These are phyloP conservation scores for Pyrenula massariospora DNA, from an alignment of 495 filamentous ascomycete species.

Conservation along the genomic window DNA sequence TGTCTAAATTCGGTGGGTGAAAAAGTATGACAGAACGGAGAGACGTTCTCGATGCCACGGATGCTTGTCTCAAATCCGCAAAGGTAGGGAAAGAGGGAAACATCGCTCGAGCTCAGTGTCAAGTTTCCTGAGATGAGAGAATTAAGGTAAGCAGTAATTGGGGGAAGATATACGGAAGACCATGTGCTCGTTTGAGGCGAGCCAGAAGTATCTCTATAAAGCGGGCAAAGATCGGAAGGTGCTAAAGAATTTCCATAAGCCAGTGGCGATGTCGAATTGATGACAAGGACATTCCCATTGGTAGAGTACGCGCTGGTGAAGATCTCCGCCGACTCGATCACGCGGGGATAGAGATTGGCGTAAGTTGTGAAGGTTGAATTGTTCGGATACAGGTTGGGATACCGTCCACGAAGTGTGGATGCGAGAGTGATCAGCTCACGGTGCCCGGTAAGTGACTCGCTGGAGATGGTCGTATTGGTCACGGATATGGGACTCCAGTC, in stretches of 20 bases:
- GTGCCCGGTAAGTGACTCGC: constrained; percentile 10
- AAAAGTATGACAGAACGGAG: constrained; percentile 42
- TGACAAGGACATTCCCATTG: constrained; percentile 35
- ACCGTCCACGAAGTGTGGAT: constrained; percentile 16
- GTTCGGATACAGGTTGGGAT: constrained; percentile 43
- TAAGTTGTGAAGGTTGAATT: constrained; percentile 41
- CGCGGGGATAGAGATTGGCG: constrained; percentile 44
- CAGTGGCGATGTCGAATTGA: constrained; percentile 32
- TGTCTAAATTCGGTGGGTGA: constrained; percentile 35
- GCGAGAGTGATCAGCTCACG: constrained; percentile 12
- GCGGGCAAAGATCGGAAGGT: constrained; percentile 42
- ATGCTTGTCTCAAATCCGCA: constrained; percentile 52
- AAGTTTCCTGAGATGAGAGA: constrained; percentile 33
- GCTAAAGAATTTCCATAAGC: constrained; percentile 41
- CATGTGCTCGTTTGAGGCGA: constrained; percentile 6
- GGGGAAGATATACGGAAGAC: neutral
- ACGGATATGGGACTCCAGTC: constrained; percentile 39
- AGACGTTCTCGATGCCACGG: constrained; percentile 26
- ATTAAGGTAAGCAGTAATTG: constrained; percentile 31
- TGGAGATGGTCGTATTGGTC: constrained; percentile 25
- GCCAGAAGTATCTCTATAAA: constrained; percentile 26
- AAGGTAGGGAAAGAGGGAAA: constrained; percentile 43
- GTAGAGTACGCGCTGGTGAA: constrained; percentile 21
- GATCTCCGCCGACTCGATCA: constrained; percentile 35
- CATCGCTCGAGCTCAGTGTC: constrained; percentile 33